Base-by-base conservation (phyloP, 1,139 yeast genomes). In the Candida glucosophila region DNA sequence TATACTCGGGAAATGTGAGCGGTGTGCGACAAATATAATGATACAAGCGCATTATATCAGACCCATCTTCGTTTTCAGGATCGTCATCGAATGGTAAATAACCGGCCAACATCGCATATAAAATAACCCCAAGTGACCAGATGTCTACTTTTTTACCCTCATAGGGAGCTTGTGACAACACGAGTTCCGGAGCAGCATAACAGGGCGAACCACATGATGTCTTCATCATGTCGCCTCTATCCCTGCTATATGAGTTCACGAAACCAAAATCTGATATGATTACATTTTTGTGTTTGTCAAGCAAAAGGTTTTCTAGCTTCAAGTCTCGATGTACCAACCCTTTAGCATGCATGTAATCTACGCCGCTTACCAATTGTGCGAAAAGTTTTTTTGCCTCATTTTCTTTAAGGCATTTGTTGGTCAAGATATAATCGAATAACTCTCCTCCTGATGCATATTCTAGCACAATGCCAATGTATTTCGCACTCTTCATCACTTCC, bases 361-460 rank as follows among this genome's bases (percentile, higher is more conserved):
- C 97, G 15, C 97, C 98, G 29, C 92, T 77, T 12, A 90, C 81
- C 31, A 90, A 67, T 53, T 90, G 98, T 10, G 97, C 88, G 64
- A 90, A 90, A 28, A 92, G 55, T 34, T 83, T 69, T 47, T 92
- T 81, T 4, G 97, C 96, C 29, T 74, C 71, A 16, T 76, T 63
- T 43, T 90, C 98, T 49, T 88, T 88, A 36, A 90, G 64, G 48
- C 81, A 78, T 43, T 90, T 76, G 49, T 86, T 88, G 37, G 79
- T 82, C 35, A 86, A 69, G 34, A 90, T 90, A 51, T 88, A 85
- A 50, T 88, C 95, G 46, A 90, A 90, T 36, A 92, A 70, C 53
- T 90, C 99, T 28, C 99, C 99, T 11, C 97, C 97, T 2, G 94
- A 79, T 5, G 97, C 97, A 53, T 88, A 90, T 47, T 90, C 97